Conservation (phyloP, 495 filamentous ascomycete species). For the Penicillium robsamsonii region DNA sequence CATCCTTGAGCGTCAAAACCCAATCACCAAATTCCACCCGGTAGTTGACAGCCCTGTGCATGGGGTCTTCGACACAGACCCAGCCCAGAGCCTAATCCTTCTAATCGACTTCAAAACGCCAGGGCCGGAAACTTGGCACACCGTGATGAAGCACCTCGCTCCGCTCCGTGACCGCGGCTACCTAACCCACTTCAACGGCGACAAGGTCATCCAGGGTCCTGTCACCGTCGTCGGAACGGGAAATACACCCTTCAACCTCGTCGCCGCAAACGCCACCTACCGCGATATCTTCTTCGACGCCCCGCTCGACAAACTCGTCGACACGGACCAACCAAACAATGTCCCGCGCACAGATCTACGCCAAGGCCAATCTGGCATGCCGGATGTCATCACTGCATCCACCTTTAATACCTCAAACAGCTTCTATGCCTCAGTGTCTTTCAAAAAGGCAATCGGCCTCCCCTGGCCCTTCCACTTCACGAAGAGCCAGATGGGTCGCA, state of each 20-base stretch:
- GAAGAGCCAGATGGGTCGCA: conserved; percentile 54
- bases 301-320: conserved; percentile 45
- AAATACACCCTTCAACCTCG: conserved; percentile 66
- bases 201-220: conserved; percentile 47
- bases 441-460: conserved; percentile 39
- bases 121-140: conserved; percentile 45
- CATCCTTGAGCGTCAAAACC: conserved; percentile 54
- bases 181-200: conserved; percentile 57
- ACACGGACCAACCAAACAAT: conserved; percentile 10
- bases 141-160: conserved; percentile 57
- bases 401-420: conserved; percentile 48
- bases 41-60: conserved; percentile 21
- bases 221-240: conserved; percentile 81
- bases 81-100: conserved; percentile 59
- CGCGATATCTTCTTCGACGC: conserved; percentile 66
- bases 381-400: conserved; percentile 35
- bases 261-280: conserved; percentile 45
- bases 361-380: conserved; percentile 41
- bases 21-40: conserved; percentile 33
- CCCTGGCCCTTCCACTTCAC: conserved; percentile 43
- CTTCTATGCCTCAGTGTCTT: conserved; percentile 47
- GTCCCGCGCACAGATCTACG: conserved; percentile 18
- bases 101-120: conserved; percentile 72
- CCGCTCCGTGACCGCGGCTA: conserved; percentile 66
- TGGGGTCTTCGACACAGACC: conserved; percentile 51